Base-by-base conservation (phyloP, 2,329 filamentous ascomycete genomes). In the Aspergillus pseudotamarii region DNA sequence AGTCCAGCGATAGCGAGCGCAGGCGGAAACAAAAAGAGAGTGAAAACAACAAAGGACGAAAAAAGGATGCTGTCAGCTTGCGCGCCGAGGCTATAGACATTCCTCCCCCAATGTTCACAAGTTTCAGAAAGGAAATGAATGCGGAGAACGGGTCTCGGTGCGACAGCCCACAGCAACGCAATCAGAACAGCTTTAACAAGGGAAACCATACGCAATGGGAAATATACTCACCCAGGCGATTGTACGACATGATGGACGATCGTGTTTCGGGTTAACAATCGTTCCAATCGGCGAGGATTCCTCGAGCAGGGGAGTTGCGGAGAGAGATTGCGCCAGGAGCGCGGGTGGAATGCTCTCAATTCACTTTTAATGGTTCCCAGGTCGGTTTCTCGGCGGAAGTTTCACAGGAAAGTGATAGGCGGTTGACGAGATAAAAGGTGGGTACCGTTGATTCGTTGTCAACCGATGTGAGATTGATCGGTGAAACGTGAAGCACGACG, bases 181-280 rank as follows among this genome's bases (percentile, higher is more conserved):
- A 63, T 45, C 51, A 28, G 58, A 43, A 48, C 51, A 26, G 61
- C 38, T n/a, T 41, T 34, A 46, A 23, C 8, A 19, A 21, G 34
- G n/a, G 36, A 12, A n/a, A 43, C n/a, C 3, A 55, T 43, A 59
- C 21, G 26, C 58, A 55, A 66, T 65, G 70, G 19, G 68, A 67
- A 72, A 65, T 64, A 64, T 62, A 87, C 87, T 82, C 84, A 87
- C 89, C 88, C 84, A 92, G 79, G 72, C 89, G 88, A 82, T 91
- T 91, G 82, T 92, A 92, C 76, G 91, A 91, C 73, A 74, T 78
- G 45, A 65, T 66, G 66, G 63, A 58, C 59, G 50, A 66, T 67
- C 64, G 58, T 63, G 65, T 58, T 64, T 65, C 61, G 64, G 67
- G 50, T 65, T 66, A 64, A 63, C 51, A 66, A 68, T 64, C 51